Evolutionary conservation across 176 grass and related monocot species (phyloP).

Genomic region (Aegilops bicornis): DNA sequence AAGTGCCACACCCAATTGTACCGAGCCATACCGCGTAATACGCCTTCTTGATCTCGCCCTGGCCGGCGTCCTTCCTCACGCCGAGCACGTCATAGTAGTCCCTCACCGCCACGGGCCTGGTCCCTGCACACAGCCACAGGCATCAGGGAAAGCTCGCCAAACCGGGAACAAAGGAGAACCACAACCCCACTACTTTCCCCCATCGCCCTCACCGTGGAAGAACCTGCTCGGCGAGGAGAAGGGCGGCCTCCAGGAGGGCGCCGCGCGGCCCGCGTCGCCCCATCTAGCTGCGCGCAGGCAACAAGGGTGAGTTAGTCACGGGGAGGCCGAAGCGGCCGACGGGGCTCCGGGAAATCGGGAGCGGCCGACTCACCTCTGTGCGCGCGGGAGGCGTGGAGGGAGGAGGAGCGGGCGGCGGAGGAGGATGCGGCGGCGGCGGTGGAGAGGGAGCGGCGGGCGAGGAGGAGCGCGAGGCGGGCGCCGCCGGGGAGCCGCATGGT

Average conservation of each 20-base stretch:
- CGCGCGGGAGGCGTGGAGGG: neutral
- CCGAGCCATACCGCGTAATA: neutral
- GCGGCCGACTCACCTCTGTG: conserved; percentile 37
- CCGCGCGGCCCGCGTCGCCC: neutral
- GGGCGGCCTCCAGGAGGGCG: conserved; percentile 6
- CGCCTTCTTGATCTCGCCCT: conserved; percentile 21
- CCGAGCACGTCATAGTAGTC: conserved; percentile 18
- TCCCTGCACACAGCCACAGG: neutral
- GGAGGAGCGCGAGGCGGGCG: conserved; percentile 49
- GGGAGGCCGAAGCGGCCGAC: neutral
- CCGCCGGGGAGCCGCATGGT: conserved; percentile 51
- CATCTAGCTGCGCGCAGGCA: conserved; percentile 13
- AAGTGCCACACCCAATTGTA: neutral
- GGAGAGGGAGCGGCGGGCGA: conserved; percentile 44
- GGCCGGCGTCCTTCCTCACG: neutral
- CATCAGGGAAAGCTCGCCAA: neutral
- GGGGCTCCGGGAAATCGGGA: conserved; percentile 21
- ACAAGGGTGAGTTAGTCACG: neutral
- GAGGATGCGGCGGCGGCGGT: neutral
- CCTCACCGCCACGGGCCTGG: neutral
- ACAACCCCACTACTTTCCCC: neutral
- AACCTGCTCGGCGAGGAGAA: conserved; percentile 23
- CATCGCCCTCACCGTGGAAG: conserved; percentile 14
- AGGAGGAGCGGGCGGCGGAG: neutral
- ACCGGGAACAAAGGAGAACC: neutral